Percentiles rank a stretch among this genome's conserved stretches.
phyloP scores from a whole-genome alignment of 192 early-diverging fungal species.

The Rhizoclosmatium globosum region DNA sequence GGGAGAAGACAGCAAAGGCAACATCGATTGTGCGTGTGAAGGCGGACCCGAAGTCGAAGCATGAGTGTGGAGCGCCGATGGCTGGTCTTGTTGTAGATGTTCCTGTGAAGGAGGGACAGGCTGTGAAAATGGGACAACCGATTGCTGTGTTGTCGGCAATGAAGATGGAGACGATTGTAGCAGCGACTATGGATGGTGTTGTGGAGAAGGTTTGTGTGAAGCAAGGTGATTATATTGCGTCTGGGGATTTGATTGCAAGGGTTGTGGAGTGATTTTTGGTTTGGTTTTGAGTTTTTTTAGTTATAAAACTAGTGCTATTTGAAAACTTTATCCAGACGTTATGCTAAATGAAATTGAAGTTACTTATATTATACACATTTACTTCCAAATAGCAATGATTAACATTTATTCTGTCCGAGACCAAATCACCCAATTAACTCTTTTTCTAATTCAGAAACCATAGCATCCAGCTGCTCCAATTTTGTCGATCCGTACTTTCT shows the following conservation, averaged over 20 bases:
- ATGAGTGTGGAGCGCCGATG: constrained; percentile 95
- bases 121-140: constrained; percentile 90
- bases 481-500: neutral
- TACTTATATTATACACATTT: too few relatives aligned
- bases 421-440: neutral
- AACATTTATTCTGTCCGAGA: neutral
- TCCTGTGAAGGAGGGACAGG: constrained; percentile 79
- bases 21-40: constrained; percentile 61
- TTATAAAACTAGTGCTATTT: constrained; percentile 5
- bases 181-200: constrained; percentile 75
- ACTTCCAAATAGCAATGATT: neutral
- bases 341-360: too few relatives aligned
- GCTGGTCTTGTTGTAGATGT: constrained; percentile 94
- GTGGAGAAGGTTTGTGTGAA: constrained; percentile 76
- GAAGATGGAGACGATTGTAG: constrained; percentile 93
- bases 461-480: too few relatives aligned
- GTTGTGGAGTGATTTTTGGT: constrained; percentile 27
- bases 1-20: constrained; percentile 24
- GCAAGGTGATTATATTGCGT: constrained; percentile 79
- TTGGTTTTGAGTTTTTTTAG: neutral
- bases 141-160: constrained; percentile 95
- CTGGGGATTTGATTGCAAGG: constrained; percentile 83
- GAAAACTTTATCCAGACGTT: too few relatives aligned
- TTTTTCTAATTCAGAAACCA: neutral
- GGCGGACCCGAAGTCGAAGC: constrained; percentile 79